These are phyloP conservation scores for Sistotremastrum niveocremeum DNA, from an alignment of 768 basidiomycete genomes.

Conservation along the genomic window DNA sequence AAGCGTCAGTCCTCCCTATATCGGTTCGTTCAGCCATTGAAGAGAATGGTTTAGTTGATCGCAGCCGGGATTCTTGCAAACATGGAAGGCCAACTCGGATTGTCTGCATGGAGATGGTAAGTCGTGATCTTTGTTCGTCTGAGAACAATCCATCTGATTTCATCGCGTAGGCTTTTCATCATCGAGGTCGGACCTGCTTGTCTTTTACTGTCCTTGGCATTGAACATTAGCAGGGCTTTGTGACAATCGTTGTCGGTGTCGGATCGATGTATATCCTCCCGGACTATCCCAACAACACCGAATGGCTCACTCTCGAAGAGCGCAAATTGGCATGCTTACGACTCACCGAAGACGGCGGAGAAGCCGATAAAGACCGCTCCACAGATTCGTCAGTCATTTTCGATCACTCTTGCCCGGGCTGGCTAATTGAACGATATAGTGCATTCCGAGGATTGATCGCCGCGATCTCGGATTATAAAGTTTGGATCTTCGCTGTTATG, in stretches of 20 bases:
- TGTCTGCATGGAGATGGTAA: slow-evolving; percentile 59
- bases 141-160: background rate
- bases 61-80: slow-evolving; percentile 60
- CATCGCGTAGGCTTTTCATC: slow-evolving; percentile 42
- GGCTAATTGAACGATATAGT: too few relatives aligned
- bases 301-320: slow-evolving; percentile 7
- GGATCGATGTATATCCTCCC: too few relatives aligned
- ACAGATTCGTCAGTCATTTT: slow-evolving; percentile 3
- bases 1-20: slow-evolving; percentile 25
- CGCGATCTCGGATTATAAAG: slow-evolving; percentile 9
- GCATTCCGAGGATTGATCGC: slow-evolving; percentile 9
- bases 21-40: background rate
- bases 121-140: slow-evolving; percentile 2
- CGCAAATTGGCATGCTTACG: slow-evolving; percentile 8
- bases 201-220: background rate
- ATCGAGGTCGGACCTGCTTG: slow-evolving; percentile 34
- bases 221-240: background rate
- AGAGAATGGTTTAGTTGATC: slow-evolving; percentile 30
- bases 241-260: too few relatives aligned
- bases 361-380: slow-evolving; percentile 7
- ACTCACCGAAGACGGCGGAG: slow-evolving; percentile 10
- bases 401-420: too few relatives aligned
- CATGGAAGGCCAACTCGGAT: slow-evolving; percentile 56
- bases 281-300: slow-evolving; percentile 6
- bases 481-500: slow-evolving; percentile 9